Percentiles rank a stretch among this genome's conserved stretches.
These are phyloP conservation scores for Pseudogymnoascus sp. DNA, from an alignment of 2,329 filamentous ascomycete genomes.

Conservation along the genomic window DNA sequence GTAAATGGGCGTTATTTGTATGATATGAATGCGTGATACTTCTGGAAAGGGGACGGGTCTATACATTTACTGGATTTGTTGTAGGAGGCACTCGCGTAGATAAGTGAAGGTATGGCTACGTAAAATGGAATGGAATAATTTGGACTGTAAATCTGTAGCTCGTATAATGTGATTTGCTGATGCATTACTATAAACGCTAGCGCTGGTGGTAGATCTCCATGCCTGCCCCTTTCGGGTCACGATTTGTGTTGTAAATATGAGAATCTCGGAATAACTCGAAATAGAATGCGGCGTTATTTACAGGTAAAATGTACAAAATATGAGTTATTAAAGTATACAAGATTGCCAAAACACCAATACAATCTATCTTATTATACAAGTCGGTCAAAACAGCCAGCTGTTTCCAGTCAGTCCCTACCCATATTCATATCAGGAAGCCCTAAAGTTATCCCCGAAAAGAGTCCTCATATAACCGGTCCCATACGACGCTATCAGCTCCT, in stretches of 20 bases:
- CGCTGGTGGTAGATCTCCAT: neutral
- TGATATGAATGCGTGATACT: constrained; percentile 1
- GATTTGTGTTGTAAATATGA: neutral
- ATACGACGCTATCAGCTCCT: constrained; percentile 1
- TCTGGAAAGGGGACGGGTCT: neutral
- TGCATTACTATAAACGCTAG: neutral
- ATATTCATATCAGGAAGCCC: neutral
- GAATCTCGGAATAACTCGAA: neutral
- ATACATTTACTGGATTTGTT: constrained; percentile 8
- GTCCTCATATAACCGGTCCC: neutral
- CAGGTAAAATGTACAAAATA: neutral
- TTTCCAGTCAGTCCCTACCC: neutral
- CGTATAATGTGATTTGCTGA: neutral
- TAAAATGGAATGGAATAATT: constrained; percentile 6
- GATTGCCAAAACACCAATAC: neutral
- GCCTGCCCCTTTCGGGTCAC: neutral
- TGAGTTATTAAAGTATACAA: neutral
- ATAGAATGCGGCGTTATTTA: neutral
- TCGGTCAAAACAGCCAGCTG: neutral
- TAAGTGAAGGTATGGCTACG: neutral
- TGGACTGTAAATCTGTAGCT: neutral
- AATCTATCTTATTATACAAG: neutral
- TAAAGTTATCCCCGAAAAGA: neutral
- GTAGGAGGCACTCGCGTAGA: neutral
- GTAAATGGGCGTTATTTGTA: constrained; percentile 9